A percentile compares a stretch with the other conserved stretches of the same genome.
These are phyloP conservation scores for Chrysanthemum lavandulifolium DNA, from an alignment of 129 eudicot species.

Conservation along the genomic window DNA sequence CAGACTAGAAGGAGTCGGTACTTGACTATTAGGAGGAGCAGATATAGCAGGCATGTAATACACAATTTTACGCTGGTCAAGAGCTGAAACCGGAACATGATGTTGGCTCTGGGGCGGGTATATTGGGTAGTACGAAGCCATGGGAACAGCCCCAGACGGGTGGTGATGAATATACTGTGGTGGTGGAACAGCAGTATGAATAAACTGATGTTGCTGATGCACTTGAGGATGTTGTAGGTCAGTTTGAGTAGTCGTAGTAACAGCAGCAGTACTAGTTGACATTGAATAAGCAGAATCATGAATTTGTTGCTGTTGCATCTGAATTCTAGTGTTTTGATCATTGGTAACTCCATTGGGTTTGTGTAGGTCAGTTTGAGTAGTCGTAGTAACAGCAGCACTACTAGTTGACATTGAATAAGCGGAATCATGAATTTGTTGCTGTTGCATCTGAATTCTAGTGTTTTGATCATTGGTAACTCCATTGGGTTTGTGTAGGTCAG, in stretches of 20 bases:
- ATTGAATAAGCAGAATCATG: slow-evolving; percentile 53
- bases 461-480: slow-evolving; percentile 17
- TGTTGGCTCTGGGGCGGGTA: slow-evolving; percentile 59
- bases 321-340: slow-evolving; percentile 31
- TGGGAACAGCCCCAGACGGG: slow-evolving; percentile 54
- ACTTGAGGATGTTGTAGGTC: slow-evolving; percentile 53
- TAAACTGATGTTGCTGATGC: slow-evolving; percentile 64
- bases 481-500: neutral
- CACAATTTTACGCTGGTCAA: slow-evolving; percentile 58
- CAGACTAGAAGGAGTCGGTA: slow-evolving; percentile 40
- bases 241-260: slow-evolving; percentile 30
- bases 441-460: slow-evolving; percentile 21
- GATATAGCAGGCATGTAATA: slow-evolving; percentile 61
- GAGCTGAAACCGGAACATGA: slow-evolving; percentile 39
- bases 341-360: too few relatives aligned
- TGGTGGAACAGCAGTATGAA: slow-evolving; percentile 48
- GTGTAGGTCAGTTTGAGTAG: neutral
- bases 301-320: too few relatives aligned
- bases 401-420: slow-evolving; percentile 24
- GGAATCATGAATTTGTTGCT: slow-evolving; percentile 40
- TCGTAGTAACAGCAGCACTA: neutral
- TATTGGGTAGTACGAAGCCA: slow-evolving; percentile 55
- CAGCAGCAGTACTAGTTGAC: slow-evolving; percentile 14
- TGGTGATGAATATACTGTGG: slow-evolving; percentile 55
- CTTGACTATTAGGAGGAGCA: slow-evolving; percentile 39